Base-by-base conservation (phyloP, 306 rosid species). In the Quercus cerris region DNA sequence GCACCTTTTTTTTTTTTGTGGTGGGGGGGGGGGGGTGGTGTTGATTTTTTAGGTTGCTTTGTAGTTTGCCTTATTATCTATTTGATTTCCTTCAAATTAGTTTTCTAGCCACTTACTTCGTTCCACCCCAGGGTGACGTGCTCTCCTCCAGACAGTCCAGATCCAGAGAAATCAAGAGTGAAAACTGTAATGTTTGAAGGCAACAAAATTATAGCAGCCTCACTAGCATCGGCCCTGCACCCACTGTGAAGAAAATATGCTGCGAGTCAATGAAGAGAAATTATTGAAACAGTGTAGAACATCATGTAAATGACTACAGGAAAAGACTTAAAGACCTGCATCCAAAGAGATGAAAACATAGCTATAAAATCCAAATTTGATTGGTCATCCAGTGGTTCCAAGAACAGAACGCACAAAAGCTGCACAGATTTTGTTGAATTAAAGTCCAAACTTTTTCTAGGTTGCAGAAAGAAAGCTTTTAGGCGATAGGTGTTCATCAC, bases 161-260 rank as follows among this genome's bases (percentile, higher is more conserved):
- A 95, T 81, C 99, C 99, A 3, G 98, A 91, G 88, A 95, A 95
- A 89, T 95, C 99, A 74, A 95, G 84, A 23, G 97, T 81, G 28
- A 95, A 95, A 87, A 95, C 99, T 28, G 99, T 91, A 82, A 95
- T 91, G 82, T 95, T 95, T 75, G 99, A 93, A 66, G 99, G 97
- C 83, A 95, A 92, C 87, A 95, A 87, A 82, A 91, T 82, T 61
- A 93, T 86, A 67, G 99, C 99, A 70, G 98, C 98, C 90, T 95
- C 99, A 87, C 97, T 89, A 15, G 92, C 99, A 86, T 95, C 99
- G 19, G 90, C 98, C 89, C 97, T 88, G 86, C 99, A 93, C 61
- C 99, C 99, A 87, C 99, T 95, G 93, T 66, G 75, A 82, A 52
- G 78, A 89, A 52, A 52, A 80, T 76, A 71, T 56, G 66, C 75